Evolutionary conservation across 768 basidiomycete genomes (phyloP), one percentile per base, ranked within the genome.

Genomic region (Terana coerulea): DNA sequence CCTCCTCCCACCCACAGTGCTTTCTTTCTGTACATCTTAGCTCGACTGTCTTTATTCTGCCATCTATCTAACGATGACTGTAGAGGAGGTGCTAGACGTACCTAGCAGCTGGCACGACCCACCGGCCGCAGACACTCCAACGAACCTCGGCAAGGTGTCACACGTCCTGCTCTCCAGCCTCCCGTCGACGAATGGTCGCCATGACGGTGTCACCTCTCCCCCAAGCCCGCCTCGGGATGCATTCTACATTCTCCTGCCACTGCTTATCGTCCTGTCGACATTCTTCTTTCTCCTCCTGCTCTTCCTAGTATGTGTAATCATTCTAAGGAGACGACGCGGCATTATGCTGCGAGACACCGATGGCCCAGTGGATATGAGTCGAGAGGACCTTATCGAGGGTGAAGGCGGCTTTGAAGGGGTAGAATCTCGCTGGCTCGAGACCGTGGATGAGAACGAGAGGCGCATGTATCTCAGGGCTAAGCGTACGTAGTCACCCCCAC

Each of bases 331-430:
- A 50, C 77, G 90, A 37, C 77, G 88, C 51, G 84, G 85, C 49
- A 94, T 94, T 68, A 69, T 80, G 60, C 78, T 92, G 56, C 79
- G 79, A 52, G 95, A 98, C 74, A 77, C 76, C 60, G 93, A 95
- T 62, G 94, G 95, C 26, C 97, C 97, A 8, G 76, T 93, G 52
- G 95, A 98, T 72, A 84, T 98, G 78, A 88, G 85, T 62, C 80
- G 91, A 41, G 91, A 95, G 60, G 94, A 98, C 50, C 79, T 95
- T 47, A 77, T 91, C 46, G 87, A 90, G 45, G 88, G 88, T 7
- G 95, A 98, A 56, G 95, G 95, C 29, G 97, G 94, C 24, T 88
- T 98, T 54, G 92, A 94, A 33, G 88, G 85, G 55, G 76, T 98
- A 24, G 97, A 99, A 72, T 72, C 84, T 63, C 81, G 94, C 62